Evolutionary conservation across 306 rosid genomes (phyloP).

Genomic region (Lupinus albus): DNA sequence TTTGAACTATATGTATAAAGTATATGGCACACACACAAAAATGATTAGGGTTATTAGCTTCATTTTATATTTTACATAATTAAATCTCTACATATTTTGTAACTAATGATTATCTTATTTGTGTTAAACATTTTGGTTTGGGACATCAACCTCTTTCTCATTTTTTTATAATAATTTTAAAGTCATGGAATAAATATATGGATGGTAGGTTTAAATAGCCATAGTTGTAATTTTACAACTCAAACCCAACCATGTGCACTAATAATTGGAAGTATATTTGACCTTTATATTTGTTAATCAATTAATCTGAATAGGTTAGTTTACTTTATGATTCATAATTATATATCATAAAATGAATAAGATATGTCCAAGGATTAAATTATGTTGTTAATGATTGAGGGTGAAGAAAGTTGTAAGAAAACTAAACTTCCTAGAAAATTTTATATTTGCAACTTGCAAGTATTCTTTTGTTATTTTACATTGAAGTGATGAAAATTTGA

Average conservation of each 20-base stretch:
- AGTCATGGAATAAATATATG: constrained; percentile 21
- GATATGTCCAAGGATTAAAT: background rate
- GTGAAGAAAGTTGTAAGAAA: background rate
- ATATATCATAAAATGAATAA: background rate
- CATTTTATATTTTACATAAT: too few species aligned
- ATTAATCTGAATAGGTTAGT: background rate
- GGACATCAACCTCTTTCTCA: background rate
- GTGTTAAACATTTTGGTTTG: too few species aligned
- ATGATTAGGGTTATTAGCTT: too few species aligned
- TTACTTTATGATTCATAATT: constrained; percentile 8
- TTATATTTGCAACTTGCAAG: background rate
- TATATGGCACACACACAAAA: too few species aligned
- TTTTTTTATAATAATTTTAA: background rate
- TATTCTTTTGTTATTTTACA: background rate
- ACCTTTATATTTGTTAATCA: constrained; percentile 2
- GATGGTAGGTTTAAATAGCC: background rate
- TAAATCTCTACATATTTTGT: too few species aligned
- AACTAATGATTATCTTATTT: too few species aligned
- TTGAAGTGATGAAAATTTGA: background rate
- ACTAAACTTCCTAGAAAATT: background rate
- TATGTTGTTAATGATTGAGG: constrained; percentile 29
- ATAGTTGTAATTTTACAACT: background rate
- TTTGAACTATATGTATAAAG: too few species aligned
- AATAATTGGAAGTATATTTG: constrained; percentile 32
- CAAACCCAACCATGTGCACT: constrained; percentile 36